Conservation (phyloP, 495 filamentous ascomycete genomes). For the Penicillium samsonianum region DNA sequence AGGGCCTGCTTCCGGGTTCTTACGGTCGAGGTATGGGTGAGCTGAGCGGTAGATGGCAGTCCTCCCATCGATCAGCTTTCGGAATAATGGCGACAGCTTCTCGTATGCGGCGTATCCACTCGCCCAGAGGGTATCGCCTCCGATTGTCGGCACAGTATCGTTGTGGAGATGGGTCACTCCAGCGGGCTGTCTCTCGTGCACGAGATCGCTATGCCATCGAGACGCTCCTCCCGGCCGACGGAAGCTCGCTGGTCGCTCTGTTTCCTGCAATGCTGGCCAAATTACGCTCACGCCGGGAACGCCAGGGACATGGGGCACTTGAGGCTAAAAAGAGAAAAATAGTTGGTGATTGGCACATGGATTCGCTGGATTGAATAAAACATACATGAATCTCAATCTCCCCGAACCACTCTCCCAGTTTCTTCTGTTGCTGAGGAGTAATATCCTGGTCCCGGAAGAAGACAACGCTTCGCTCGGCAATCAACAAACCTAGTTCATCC, state of each 20-base stretch:
- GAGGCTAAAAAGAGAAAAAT: slow-evolving; percentile 48
- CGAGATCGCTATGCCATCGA: slow-evolving; percentile 70
- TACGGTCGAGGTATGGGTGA: slow-evolving; percentile 66
- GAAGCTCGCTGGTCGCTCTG: slow-evolving; percentile 56
- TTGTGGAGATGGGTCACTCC: slow-evolving; percentile 71
- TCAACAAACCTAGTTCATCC: slow-evolving; percentile 70
- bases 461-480: slow-evolving; percentile 73
- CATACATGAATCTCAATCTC: slow-evolving; percentile 68
- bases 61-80: slow-evolving; percentile 68
- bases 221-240: slow-evolving; percentile 65
- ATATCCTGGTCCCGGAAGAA: slow-evolving; percentile 77
- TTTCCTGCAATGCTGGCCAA: slow-evolving; percentile 65
- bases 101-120: slow-evolving; percentile 70
- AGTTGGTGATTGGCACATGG: not conserved
- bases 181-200: slow-evolving; percentile 69
- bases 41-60: slow-evolving; percentile 66
- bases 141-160: slow-evolving; percentile 61
- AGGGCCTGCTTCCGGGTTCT: slow-evolving; percentile 60
- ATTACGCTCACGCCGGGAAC: slow-evolving; percentile 65
- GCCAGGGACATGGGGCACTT: slow-evolving; percentile 69
- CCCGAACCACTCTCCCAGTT: slow-evolving; percentile 64
- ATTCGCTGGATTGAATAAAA: slow-evolving; percentile 2
- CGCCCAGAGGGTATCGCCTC: slow-evolving; percentile 74
- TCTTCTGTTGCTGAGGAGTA: slow-evolving; percentile 66
- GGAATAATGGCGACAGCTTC: slow-evolving; percentile 68